A percentile compares a stretch with the other conserved stretches of the same genome.
These are phyloP conservation scores for Cydonia oblonga DNA, from an alignment of 331 rosid genomes.

Conservation along the genomic window DNA sequence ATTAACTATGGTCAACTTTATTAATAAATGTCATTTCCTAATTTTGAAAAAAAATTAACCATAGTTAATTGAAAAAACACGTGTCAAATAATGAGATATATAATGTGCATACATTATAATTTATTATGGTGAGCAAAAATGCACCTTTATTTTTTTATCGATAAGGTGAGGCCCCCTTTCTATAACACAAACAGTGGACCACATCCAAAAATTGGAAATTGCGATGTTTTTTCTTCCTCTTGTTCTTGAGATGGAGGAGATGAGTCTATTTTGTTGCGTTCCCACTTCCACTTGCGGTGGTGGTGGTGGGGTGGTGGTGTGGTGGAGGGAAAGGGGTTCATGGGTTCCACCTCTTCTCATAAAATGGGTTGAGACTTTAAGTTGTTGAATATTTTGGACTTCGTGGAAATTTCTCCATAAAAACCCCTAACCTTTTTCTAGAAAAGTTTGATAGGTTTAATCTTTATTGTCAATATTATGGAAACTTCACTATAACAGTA, in stretches of 20 bases:
- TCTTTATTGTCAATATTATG: too few relatives aligned
- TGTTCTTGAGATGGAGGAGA: neutral
- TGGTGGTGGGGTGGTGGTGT: neutral
- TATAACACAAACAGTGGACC: neutral
- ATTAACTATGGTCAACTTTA: too few relatives aligned
- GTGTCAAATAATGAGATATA: rapidly evolving
- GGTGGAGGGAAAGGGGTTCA: neutral
- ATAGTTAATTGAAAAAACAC: too few relatives aligned
- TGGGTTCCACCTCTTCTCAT: neutral
- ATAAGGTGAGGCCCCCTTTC: neutral
- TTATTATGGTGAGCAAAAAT: rapidly evolving
- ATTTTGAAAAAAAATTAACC: too few relatives aligned
- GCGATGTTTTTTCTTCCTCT: neutral
- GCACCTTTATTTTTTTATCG: too few relatives aligned
- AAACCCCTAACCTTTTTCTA: neutral
- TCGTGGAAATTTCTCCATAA: neutral
- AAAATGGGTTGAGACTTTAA: neutral
- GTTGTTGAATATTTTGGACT: neutral
- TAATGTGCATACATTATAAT: rapidly evolving
- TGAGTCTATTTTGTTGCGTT: neutral
- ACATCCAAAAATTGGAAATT: neutral
- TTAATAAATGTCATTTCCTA: too few relatives aligned
- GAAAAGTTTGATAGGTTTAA: too few relatives aligned
- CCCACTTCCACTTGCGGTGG: neutral
- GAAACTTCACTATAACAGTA: too few relatives aligned